These are phyloP conservation scores for Trichoderma reesei DNA, from an alignment of 495 filamentous ascomycete genomes.

Conservation along the genomic window DNA sequence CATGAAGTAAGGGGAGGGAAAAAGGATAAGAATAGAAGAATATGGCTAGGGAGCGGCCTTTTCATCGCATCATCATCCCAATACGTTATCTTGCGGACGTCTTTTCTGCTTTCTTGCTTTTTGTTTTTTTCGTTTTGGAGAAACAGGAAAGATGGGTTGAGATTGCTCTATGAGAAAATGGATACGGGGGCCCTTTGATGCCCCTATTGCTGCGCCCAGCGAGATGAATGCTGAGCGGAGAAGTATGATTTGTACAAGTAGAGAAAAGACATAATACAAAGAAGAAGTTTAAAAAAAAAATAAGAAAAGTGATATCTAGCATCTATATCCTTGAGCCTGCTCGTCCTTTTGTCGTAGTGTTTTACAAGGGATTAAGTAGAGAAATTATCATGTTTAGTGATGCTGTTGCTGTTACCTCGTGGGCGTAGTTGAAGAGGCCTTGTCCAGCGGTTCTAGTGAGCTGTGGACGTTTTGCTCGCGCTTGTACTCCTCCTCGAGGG, in stretches of 20 bases:
- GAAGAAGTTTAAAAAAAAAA: background rate
- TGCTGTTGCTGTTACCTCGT: constrained; percentile 14
- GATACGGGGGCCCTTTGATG: background rate
- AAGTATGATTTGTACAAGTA: constrained; percentile 7
- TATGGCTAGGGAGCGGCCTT: no score
- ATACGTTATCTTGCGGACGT: background rate
- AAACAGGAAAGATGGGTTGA: constrained; percentile 2
- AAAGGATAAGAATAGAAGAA: no score
- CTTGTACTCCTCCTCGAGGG: constrained; percentile 79
- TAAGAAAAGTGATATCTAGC: no score
- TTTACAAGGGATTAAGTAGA: no score
- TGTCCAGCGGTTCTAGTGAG: constrained; percentile 6
- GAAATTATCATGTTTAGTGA: background rate
- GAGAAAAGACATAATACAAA: constrained; percentile 6
- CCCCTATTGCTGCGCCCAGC: constrained; percentile 5
- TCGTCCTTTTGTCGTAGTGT: background rate
- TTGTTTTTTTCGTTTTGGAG: constrained; percentile 8
- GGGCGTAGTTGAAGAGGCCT: constrained; percentile 21
- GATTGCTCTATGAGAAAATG: background rate
- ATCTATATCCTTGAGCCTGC: background rate
- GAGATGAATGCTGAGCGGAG: constrained; percentile 2
- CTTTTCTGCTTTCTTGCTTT: background rate
- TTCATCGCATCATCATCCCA: background rate
- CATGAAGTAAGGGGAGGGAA: no score
- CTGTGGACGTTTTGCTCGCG: constrained; percentile 59